Base-by-base conservation (phyloP, 139 green algal genomes). In the Chlamydomonas asymmetrica region DNA sequence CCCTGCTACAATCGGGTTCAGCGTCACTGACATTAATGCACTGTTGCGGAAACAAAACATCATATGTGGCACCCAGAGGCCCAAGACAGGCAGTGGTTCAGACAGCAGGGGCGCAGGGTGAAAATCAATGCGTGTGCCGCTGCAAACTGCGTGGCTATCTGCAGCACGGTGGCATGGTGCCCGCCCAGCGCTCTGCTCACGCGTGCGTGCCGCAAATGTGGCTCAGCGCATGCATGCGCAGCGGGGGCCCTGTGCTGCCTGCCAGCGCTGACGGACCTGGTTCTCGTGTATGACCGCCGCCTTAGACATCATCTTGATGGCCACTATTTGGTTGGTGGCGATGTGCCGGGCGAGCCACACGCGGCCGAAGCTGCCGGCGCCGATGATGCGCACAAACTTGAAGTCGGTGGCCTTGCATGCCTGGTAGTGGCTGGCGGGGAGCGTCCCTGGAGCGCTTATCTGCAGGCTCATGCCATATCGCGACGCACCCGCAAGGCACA, bases 301-400 rank as follows among this genome's bases (percentile, higher is more conserved):
- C 79, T 97, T 97, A 27, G 78, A 89, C 6, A 95, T 59, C 1
- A 73, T 81, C 77, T 97, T 97, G 54, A 97, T 91, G 13, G 91
- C 92, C 50, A 79, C 88, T 4, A 86, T 56, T 9, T 60, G 63
- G 1, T 69, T 78, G 27, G 61, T 89, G 22, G 61, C 39, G 0
- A 73, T 74, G 84, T 93, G 84, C 20, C 57, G 79, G 2, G 82
- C 88, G 16, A 95, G 72, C 16, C 60, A 82, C 23, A 96, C 91
- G 5, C 89, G 67, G 10, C 91, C 91, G 83, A 93, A 96, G 81
- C 82, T 93, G 49, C 91, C 91, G 0, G 87, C 92, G 27, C 91
- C 91, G 41, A 96, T 72, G 2, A 96, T 75, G 0, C 49, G 63
- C 5, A 83, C 83, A 25, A 92, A 29, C 27, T 78, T 65, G 52